phyloP scores from a whole-genome alignment of 345 rosid genomes.

The Pistacia atlantica region DNA sequence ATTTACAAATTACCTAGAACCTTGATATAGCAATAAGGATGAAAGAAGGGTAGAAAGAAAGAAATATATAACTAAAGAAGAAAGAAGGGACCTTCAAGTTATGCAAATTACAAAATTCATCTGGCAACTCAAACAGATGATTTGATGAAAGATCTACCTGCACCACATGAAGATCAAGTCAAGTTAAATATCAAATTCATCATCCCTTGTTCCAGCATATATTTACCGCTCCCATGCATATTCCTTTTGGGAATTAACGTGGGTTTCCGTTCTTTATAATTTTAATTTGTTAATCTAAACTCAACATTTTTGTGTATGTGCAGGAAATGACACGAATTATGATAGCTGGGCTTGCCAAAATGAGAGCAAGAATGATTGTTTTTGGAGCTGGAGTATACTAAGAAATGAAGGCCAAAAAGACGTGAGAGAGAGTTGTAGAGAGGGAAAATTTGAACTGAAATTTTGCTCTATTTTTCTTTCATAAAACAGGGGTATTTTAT shows the following conservation, averaged over 20 bases:
- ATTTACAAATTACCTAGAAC: background rate
- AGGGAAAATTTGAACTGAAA: no score
- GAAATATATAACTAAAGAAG: no score
- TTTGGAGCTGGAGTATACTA: no score
- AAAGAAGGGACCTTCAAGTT: constrained; percentile 62
- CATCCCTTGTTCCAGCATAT: no score
- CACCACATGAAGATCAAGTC: constrained; percentile 13
- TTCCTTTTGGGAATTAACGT: background rate
- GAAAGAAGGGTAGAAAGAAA: background rate
- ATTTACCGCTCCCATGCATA: background rate
- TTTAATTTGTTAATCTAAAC: background rate
- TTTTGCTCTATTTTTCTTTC: no score
- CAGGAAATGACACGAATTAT: constrained; percentile 98
- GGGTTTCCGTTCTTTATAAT: no score
- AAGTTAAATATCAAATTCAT: no score
- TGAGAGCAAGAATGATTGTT: constrained; percentile 60
- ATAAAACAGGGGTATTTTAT: no score
- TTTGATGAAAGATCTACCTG: constrained; percentile 94
- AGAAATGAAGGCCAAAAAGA: no score
- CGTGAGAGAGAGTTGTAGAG: no score
- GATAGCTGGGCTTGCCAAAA: constrained; percentile 96
- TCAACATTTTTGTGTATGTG: constrained; percentile 14
- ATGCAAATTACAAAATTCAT: constrained; percentile 52
- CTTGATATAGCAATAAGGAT: background rate
- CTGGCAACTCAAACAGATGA: constrained; percentile 68